phyloP scores from a whole-genome alignment of 2,329 filamentous ascomycete species.

The Diaporthe batatas region DNA sequence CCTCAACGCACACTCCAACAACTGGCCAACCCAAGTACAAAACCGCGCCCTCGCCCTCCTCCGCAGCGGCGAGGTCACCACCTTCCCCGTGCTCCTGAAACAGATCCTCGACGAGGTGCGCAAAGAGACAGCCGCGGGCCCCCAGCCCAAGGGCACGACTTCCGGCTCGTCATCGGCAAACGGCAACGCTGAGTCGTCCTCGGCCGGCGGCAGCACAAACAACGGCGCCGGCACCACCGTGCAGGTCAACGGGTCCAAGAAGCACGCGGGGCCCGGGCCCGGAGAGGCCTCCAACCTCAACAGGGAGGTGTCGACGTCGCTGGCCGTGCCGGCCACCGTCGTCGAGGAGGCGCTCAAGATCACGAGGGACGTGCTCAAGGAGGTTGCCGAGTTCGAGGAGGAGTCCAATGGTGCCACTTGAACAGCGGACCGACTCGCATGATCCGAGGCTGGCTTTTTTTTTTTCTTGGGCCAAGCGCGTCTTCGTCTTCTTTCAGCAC shows the following conservation, averaged over 20 bases:
- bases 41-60: slow-evolving; percentile 71
- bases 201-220: slow-evolving; percentile 14
- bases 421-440: not conserved
- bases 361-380: slow-evolving; percentile 70
- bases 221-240: slow-evolving; percentile 23
- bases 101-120: slow-evolving; percentile 74
- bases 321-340: slow-evolving; percentile 71
- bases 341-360: slow-evolving; percentile 73
- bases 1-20: slow-evolving; percentile 69
- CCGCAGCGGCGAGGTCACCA: slow-evolving; percentile 70
- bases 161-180: slow-evolving; percentile 48
- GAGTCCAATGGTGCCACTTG: slow-evolving; percentile 43
- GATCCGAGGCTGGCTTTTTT: not conserved
- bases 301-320: slow-evolving; percentile 48
- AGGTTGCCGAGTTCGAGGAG: slow-evolving; percentile 58
- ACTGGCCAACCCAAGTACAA: slow-evolving; percentile 74
- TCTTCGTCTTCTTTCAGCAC: not conserved
- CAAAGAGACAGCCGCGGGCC: slow-evolving; percentile 57
- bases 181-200: slow-evolving; percentile 42
- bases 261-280: slow-evolving; percentile 44
- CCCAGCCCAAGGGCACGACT: slow-evolving; percentile 28
- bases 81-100: slow-evolving; percentile 71
- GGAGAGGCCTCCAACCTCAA: slow-evolving; percentile 45
- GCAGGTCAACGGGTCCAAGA: slow-evolving; percentile 50
- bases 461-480: too few species aligned